These are phyloP conservation scores for Tolypocladium ovalisporum DNA, from an alignment of 2,329 filamentous ascomycete genomes.

Conservation along the genomic window DNA sequence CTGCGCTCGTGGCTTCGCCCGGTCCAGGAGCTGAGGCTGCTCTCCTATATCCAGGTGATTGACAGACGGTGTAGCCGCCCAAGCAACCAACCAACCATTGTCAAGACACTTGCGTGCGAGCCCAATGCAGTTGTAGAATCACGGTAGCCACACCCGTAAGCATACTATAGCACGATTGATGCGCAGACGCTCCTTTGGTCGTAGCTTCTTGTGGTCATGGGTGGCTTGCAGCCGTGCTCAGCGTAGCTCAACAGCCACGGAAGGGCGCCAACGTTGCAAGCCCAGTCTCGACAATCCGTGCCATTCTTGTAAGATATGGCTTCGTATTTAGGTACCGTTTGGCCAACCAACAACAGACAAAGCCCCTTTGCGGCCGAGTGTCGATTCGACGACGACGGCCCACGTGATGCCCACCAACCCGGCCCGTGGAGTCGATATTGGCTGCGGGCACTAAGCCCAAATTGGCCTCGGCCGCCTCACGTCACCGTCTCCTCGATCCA, in stretches of 20 bases:
- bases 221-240: neutral
- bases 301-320: too few species aligned
- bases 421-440: neutral
- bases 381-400: neutral
- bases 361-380: neutral
- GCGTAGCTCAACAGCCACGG: neutral
- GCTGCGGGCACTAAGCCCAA: neutral
- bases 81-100: neutral
- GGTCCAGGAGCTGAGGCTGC: neutral
- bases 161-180: neutral
- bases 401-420: neutral
- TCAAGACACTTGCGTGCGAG: neutral
- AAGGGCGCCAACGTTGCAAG: neutral
- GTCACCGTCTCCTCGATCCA: neutral
- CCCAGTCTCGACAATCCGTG: too few species aligned
- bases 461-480: neutral
- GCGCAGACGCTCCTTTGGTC: neutral
- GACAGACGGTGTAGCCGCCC: neutral
- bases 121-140: neutral
- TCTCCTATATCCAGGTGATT: neutral
- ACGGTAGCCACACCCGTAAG: neutral
- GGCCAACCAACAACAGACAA: neutral
- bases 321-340: too few species aligned
- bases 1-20: neutral
- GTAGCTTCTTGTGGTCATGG: neutral